Evolutionary conservation across 2,329 filamentous ascomycete genomes (phyloP), one percentile per base, ranked within the genome.

Genomic region (Ascochyta pisi): DNA sequence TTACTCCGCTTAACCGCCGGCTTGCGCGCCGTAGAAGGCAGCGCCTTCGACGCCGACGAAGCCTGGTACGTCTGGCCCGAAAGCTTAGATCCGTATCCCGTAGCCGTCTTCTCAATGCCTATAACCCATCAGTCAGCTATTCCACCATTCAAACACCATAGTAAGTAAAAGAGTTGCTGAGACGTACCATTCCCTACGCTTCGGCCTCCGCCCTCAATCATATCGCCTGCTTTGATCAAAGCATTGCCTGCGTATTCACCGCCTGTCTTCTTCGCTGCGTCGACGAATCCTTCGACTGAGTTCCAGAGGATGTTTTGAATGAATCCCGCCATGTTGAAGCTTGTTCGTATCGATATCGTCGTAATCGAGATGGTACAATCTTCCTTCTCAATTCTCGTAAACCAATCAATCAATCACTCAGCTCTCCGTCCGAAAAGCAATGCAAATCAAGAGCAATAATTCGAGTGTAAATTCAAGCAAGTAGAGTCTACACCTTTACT

Each of bases 211-310:
- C 65, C 69, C 53, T 77, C 74, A 51, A 77, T 70, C 62, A 71
- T 40, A 52, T 77, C 72, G 3, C 74, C 74, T 8, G 71, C 73
- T 51, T 73, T 74, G 42, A 73, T 73, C 57, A 76, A 55, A 1
- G 72, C 73, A 58, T 75, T 71, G 5, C 74, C 74, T 3, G 73
- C 74, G 57, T 69, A 77, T 44, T 71, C 73, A 7, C 74, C 74
- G 15, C 66, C 74, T 8, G 73, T 68, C 27, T 70, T 64, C 47
- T 67, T 75, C 10, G 73, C 74, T 0, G 71, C 73, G 35, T 75
- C 73, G 1, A 76, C 72, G 43, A 75, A 75, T 2, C 74, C 74
- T 22, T 68, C 66, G 15, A 77, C 68, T 19, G 69, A 73, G 57
- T 74, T 75, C 67, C 71, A 73, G 31, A 77, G 57, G 41, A 77